Evolutionary conservation across 169 alveolate species (phyloP).

Genomic region (Cardiosporidium cionae): DNA sequence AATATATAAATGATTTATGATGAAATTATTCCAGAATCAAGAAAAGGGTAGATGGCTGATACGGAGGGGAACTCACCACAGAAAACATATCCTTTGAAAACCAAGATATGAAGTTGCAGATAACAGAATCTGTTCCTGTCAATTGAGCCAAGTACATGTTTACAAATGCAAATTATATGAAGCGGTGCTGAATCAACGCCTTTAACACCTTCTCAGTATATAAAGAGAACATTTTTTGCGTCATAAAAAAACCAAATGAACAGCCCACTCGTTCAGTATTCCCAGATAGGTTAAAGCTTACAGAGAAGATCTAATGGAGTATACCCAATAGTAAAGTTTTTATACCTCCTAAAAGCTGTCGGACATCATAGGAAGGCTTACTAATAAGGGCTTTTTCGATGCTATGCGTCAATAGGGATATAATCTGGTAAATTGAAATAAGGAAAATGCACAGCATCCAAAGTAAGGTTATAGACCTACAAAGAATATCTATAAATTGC

Average conservation of each 20-base stretch:
- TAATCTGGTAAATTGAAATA: constrained; percentile 44
- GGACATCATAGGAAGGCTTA: constrained; percentile 49
- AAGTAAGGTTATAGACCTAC: too few species aligned
- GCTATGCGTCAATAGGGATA: constrained; percentile 60
- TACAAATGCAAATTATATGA: too few species aligned
- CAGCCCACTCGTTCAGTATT: neutral
- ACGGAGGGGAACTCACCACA: constrained; percentile 5
- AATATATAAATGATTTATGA: too few species aligned
- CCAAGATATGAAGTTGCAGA: constrained; percentile 34
- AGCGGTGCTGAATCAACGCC: too few species aligned
- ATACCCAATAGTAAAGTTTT: neutral
- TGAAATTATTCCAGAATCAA: too few species aligned
- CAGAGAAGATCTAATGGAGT: neutral
- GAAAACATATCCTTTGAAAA: constrained; percentile 33
- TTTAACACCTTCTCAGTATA: too few species aligned
- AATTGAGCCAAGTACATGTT: too few species aligned
- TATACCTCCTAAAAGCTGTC: constrained; percentile 50
- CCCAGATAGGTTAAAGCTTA: neutral
- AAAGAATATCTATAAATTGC: too few species aligned
- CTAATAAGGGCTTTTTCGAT: constrained; percentile 56
- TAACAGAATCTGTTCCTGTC: constrained; percentile 29
- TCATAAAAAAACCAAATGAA: neutral
- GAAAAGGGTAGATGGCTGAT: too few species aligned
- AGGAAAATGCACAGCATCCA: too few species aligned
- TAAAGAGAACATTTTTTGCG: too few species aligned